Evolutionary conservation across 495 filamentous ascomycete species (phyloP).

Genomic region (Platismatia glauca): DNA sequence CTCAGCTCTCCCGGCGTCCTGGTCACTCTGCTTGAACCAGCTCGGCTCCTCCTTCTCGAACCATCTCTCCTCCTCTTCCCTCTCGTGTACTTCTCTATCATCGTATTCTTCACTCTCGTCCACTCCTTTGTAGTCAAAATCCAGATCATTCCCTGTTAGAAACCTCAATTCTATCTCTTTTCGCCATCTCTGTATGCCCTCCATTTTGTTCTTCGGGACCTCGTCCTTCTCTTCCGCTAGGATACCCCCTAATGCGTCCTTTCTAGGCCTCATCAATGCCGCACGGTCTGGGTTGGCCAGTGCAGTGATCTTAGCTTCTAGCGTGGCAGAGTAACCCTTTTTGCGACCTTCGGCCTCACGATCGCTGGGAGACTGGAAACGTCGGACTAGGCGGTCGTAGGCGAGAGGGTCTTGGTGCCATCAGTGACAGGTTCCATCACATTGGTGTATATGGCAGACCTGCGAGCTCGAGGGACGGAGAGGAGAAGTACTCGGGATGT

Average conservation of each 20-base stretch:
- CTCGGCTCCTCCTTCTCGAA: slow-evolving; percentile 68
- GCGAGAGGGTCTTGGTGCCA: slow-evolving; percentile 57
- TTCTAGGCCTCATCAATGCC: slow-evolving; percentile 39
- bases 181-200: slow-evolving; percentile 57
- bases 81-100: slow-evolving; percentile 48
- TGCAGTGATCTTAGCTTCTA: slow-evolving; percentile 64
- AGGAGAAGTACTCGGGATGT: slow-evolving; percentile 56
- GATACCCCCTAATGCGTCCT: slow-evolving; percentile 46
- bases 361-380: slow-evolving; percentile 65
- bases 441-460: slow-evolving; percentile 36
- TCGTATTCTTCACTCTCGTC: slow-evolving; percentile 65
- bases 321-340: slow-evolving; percentile 64
- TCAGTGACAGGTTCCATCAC: slow-evolving; percentile 26
- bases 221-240: slow-evolving; percentile 48
- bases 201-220: slow-evolving; percentile 50
- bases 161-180: slow-evolving; percentile 63
- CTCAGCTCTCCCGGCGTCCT: slow-evolving; percentile 29
- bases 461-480: slow-evolving; percentile 51
- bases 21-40: slow-evolving; percentile 46
- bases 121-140: slow-evolving; percentile 65
- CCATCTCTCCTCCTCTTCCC: slow-evolving; percentile 54
- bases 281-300: slow-evolving; percentile 47
- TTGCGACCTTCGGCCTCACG: slow-evolving; percentile 59
- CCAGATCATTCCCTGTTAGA: slow-evolving; percentile 57
- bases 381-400: slow-evolving; percentile 70